phyloP scores from a whole-genome alignment of 2,329 filamentous ascomycete species.

The Elsinoe necatrix region DNA sequence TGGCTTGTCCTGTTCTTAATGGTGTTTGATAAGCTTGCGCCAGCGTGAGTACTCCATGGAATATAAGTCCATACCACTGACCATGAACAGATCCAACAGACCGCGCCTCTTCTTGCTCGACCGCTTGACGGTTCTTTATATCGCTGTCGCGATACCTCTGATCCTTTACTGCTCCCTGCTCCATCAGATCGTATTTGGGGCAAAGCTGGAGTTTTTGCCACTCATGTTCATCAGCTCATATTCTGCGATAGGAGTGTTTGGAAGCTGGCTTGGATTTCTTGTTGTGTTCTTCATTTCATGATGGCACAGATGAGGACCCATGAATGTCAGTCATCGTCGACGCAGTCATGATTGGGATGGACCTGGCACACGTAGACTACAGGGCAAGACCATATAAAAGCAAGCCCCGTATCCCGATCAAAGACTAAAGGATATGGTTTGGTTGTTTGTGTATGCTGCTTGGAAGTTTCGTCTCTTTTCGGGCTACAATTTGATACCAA shows the following conservation, averaged over 20 bases:
- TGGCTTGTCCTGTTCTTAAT: conserved; percentile 85
- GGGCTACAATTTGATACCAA: conserved; percentile 21
- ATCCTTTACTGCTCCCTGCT: conserved; percentile 81
- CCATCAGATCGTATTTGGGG: conserved; percentile 76
- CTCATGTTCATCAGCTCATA: conserved; percentile 97
- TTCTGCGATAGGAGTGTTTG: conserved; percentile 85
- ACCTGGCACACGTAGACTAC: too few species aligned
- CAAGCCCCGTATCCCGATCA: too few species aligned
- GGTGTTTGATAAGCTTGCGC: conserved; percentile 78
- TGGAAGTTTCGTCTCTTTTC: conserved; percentile 19
- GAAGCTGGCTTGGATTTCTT: conserved; percentile 90
- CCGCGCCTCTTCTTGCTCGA: conserved; percentile 85
- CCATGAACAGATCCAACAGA: conserved; percentile 51
- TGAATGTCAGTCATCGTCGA: not conserved
- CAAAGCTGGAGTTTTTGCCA: conserved; percentile 78
- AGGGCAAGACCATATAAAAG: too few species aligned
- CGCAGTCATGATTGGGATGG: too few species aligned
- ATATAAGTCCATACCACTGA: conserved; percentile 2
- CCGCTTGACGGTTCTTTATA: conserved; percentile 82
- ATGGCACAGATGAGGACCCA: not conserved
- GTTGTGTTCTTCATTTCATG: conserved; percentile 67
- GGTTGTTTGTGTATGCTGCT: not conserved
- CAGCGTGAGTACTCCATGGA: conserved; percentile 46
- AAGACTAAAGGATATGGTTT: not conserved
- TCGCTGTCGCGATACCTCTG: conserved; percentile 78